Conservation (phyloP, 1,284 basidiomycete species). For the Rhodofomes roseus region DNA sequence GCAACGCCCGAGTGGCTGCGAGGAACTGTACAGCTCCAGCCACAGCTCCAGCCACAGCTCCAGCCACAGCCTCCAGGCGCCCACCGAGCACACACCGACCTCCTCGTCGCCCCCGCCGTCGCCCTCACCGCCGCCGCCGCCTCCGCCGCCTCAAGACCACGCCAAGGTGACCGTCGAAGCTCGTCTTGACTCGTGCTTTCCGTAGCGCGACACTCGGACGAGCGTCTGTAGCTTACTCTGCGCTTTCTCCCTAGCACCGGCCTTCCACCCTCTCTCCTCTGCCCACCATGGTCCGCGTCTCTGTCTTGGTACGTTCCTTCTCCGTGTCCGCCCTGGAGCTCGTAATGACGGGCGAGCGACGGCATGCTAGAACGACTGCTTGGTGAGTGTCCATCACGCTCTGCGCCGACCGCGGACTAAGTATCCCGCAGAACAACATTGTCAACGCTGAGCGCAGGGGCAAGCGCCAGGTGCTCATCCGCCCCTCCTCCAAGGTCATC, state of each 20-base stretch:
- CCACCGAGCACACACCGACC: no score
- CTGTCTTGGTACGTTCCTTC: conserved; percentile 63
- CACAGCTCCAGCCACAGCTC: not conserved
- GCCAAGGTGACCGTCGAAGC: conserved; percentile 36
- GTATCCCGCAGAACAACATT: conserved; percentile 75
- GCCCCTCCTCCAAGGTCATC: conserved; percentile 94
- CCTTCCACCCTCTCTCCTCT: conserved; percentile 13
- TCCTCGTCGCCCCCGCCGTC: no score
- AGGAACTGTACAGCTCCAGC: conserved; percentile 3
- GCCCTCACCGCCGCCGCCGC: conserved; percentile 9
- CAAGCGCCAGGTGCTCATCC: conserved; percentile 95
- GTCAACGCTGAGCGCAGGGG: conserved; percentile 98
- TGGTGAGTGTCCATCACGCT: conserved; percentile 39
- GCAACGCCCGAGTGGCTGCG: conserved; percentile 17
- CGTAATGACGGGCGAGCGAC: not conserved
- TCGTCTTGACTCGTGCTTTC: conserved; percentile 79
- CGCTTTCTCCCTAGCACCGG: conserved; percentile 22
- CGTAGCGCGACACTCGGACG: conserved; percentile 80
- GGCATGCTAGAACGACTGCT: conserved; percentile 69
- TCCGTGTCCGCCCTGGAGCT: not conserved
- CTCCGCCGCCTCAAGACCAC: conserved; percentile 25
- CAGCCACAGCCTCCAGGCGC: not conserved
- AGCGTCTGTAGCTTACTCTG: conserved; percentile 42
- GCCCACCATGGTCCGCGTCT: conserved; percentile 77
- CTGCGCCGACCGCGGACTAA: not conserved